Percentiles rank a stretch among this genome's conserved stretches.
Conservation (phyloP, 2,329 filamentous ascomycete genomes). For the Alternaria conjuncta region DNA sequence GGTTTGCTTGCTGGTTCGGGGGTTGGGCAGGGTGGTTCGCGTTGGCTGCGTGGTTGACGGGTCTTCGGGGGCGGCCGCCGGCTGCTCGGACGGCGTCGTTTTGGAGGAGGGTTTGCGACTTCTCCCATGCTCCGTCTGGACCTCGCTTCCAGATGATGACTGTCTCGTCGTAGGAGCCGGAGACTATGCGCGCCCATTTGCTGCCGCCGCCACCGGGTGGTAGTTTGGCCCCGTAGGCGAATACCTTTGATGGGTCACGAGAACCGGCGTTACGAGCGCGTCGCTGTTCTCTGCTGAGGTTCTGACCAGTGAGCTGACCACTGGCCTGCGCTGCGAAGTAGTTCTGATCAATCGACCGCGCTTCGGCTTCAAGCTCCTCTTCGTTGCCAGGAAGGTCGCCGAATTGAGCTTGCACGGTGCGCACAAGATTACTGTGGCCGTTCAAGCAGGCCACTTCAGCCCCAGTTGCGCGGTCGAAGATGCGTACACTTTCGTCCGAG, state of each 20-base stretch:
- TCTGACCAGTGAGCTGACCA: conserved; percentile 49
- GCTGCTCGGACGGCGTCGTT: conserved; percentile 66
- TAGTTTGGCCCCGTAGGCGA: conserved; percentile 81
- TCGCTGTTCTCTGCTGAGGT: conserved; percentile 43
- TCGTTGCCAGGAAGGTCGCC: conserved; percentile 84
- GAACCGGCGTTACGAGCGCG: conserved; percentile 71
- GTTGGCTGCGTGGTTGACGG: conserved; percentile 30
- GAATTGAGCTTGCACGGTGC: conserved; percentile 94
- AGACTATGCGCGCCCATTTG: conserved; percentile 91
- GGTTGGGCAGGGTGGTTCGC: conserved; percentile 25
- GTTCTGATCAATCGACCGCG: conserved; percentile 72
- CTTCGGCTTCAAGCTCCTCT: conserved; percentile 75
- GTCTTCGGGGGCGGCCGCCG: conserved; percentile 49
- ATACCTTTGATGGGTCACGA: conserved; percentile 75
- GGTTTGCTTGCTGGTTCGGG: conserved; percentile 21
- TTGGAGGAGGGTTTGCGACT: conserved; percentile 76
- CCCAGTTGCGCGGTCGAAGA: conserved; percentile 85
- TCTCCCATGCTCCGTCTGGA: conserved; percentile 82
- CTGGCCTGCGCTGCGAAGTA: conserved; percentile 68
- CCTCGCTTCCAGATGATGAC: conserved; percentile 95
- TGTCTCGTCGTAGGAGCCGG: conserved; percentile 93
- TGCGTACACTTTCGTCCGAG: conserved; percentile 93
- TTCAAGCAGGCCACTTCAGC: conserved; percentile 88
- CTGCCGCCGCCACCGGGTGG: conserved; percentile 91
- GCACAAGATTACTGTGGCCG: conserved; percentile 83